Base-by-base conservation (phyloP, 352 stramenopile species). In the Heterotrichella gracilis region DNA sequence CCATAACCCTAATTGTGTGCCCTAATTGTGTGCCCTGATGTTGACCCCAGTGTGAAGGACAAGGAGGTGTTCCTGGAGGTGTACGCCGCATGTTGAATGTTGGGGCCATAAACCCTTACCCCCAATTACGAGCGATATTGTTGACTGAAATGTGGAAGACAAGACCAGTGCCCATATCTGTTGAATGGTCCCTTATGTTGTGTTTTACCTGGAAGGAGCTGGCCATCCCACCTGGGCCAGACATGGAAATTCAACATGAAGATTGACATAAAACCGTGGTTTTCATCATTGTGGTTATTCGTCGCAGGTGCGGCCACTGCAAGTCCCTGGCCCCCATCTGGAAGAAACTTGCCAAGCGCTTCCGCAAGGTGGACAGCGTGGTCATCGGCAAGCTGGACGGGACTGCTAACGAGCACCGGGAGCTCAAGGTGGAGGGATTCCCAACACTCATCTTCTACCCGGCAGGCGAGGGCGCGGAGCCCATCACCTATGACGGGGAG, bases 381-480 rank as follows among this genome's bases (percentile, higher is more conserved):
- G 70, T 94, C 42, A 90, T 95, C 74, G 86, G 81, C 72, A 93
- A 94, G 84, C 92, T 95, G 75, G 88, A 95, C 75, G 80, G 85
- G 24, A 93, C 86, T 0, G 85, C 85, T 69, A 95, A 95, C 79
- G 88, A 95, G 76, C 77, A 88, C 76, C 73, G 79, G 1, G 81
- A 80, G 24, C 82, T 94, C 24, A 79, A 88, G 25, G 81, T 95
- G 72, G 79, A 82, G 70, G 87, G 86, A 22, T 94, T 94, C 84
- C 88, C 88, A 25, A 94, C 88, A 64, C 78, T 95, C 42, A 79
- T 91, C 69, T 94, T 94, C 77, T 94, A 93, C 82, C 85, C 85
- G 53, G 83, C 76, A 25, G 75, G 71, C 68, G 22, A 67, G 1
- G 39, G 64, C 25, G 63, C 2, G n/a, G n/a, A n/a, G n/a, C n/a